A percentile compares a stretch with the other conserved stretches of the same genome.
Evolutionary conservation across 352 stramenopile species (phyloP).

Genomic region (Pythium phragmitis): DNA sequence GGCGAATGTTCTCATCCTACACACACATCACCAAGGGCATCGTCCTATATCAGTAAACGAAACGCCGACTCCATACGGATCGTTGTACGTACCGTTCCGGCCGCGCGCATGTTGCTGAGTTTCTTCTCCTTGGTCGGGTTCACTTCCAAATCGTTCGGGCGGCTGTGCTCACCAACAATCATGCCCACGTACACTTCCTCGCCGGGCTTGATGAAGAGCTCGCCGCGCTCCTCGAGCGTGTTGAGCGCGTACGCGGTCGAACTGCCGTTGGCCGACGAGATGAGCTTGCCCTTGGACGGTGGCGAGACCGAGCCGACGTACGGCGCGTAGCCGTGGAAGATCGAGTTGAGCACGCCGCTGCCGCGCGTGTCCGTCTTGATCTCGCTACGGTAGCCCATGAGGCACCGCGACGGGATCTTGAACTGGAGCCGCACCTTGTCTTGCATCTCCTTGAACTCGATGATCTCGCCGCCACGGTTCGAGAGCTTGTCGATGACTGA

Average conservation of each 20-base stretch:
- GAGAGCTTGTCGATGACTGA: constrained; percentile 97
- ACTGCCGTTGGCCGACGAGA: constrained; percentile 66
- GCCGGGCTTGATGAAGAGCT: constrained; percentile 95
- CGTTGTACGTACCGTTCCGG: constrained; percentile 57
- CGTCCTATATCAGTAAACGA: too few species aligned
- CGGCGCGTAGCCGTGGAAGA: constrained; percentile 95
- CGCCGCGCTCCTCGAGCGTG: constrained; percentile 90
- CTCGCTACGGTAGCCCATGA: constrained; percentile 96
- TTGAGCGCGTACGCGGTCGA: constrained; percentile 92
- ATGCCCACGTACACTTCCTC: constrained; percentile 97
- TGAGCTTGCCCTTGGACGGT: constrained; percentile 84
- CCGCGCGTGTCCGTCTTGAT: constrained; percentile 95
- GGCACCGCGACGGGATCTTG: constrained; percentile 93
- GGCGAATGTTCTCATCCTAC: constrained; percentile 93
- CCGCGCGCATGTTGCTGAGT: constrained; percentile 95
- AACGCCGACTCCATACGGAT: neutral
- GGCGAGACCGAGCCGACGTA: constrained; percentile 68
- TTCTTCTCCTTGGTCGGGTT: constrained; percentile 98
- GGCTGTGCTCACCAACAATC: constrained; percentile 97
- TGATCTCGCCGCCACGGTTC: constrained; percentile 91
- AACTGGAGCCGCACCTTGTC: constrained; percentile 95
- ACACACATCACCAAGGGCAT: neutral
- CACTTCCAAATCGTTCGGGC: constrained; percentile 95
- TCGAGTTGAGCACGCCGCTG: constrained; percentile 96
- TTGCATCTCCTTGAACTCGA: constrained; percentile 91